A percentile compares a stretch with the other conserved stretches of the same genome.
Evolutionary conservation across 768 basidiomycete species (phyloP).

Genomic region (Clathrus columnatus): DNA sequence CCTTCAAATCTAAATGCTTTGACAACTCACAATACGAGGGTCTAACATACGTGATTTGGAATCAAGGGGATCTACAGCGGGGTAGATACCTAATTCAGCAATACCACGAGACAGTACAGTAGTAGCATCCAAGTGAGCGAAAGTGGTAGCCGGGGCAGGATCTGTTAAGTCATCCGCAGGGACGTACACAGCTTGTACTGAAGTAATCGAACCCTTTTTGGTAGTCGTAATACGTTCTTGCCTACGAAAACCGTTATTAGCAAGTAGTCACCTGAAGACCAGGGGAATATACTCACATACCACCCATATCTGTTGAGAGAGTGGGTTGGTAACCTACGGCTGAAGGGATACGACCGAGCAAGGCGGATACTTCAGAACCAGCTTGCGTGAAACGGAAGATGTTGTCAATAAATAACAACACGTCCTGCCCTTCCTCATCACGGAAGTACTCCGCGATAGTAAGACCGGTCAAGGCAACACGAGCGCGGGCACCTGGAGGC

Average conservation of each 20-base stretch:
- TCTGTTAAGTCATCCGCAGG: constrained; percentile 99
- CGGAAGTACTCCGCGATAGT: constrained; percentile 99
- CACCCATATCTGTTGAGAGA: constrained; percentile 99
- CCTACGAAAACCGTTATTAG: too few species aligned
- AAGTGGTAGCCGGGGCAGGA: constrained; percentile 98
- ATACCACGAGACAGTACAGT: constrained; percentile 99
- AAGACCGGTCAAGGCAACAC: constrained; percentile 98
- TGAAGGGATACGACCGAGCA: constrained; percentile 99
- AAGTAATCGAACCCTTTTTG: constrained; percentile 99
- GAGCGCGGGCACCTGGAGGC: constrained; percentile 99
- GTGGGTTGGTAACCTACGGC: constrained; percentile 99
- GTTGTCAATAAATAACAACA: constrained; percentile 99
- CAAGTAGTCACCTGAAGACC: background rate
- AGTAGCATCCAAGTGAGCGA: constrained; percentile 99
- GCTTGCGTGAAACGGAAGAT: constrained; percentile 99
- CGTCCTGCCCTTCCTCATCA: constrained; percentile 99
- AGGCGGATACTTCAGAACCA: constrained; percentile 99
- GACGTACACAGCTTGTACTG: constrained; percentile 99
- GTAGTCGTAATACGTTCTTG: constrained; percentile 99
- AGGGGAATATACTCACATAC: constrained; percentile 45
- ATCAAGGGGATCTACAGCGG: constrained; percentile 98
- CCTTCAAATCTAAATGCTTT: background rate
- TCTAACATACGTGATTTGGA: constrained; percentile 99
- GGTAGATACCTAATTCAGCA: constrained; percentile 98
- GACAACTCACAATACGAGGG: constrained; percentile 81